These are phyloP conservation scores for Lunasporangiospora selenospora DNA, from an alignment of 192 early-diverging fungal genomes.

Conservation along the genomic window DNA sequence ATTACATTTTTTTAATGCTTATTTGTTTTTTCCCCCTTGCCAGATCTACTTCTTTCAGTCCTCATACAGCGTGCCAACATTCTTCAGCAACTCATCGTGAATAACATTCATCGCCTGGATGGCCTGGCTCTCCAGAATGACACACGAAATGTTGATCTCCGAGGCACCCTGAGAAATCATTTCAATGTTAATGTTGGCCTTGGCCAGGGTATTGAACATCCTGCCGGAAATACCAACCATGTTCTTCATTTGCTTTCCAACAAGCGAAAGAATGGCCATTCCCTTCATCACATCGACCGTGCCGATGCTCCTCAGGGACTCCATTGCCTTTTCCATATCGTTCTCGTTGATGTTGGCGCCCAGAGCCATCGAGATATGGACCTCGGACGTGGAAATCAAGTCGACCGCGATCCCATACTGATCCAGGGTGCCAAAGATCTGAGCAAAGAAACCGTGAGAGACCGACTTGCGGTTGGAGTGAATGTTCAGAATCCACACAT, in stretches of 20 bases:
- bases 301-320: constrained; percentile 80
- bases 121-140: constrained; percentile 81
- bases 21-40: too few relatives aligned
- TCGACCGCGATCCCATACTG: constrained; percentile 92
- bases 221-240: constrained; percentile 94
- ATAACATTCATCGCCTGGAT: constrained; percentile 84
- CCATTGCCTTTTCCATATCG: constrained; percentile 81
- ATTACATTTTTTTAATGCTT: too few relatives aligned
- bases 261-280: constrained; percentile 96
- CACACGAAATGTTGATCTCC: constrained; percentile 99
- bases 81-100: constrained; percentile 76
- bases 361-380: constrained; percentile 91
- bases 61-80: constrained; percentile 25
- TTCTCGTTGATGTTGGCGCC: constrained; percentile 64
- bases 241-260: constrained; percentile 96
- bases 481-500: constrained; percentile 94
- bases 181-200: constrained; percentile 93
- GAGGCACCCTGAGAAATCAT: constrained; percentile 99
- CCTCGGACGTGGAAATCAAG: constrained; percentile 92
- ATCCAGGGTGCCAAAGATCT: constrained; percentile 93
- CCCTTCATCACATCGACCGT: constrained; percentile 85
- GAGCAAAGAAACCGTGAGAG: constrained; percentile 96
- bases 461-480: constrained; percentile 97
- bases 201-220: constrained; percentile 94
- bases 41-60: too few relatives aligned